Conservation (phyloP, 441 rosid genomes). For the Mallotus repandus region DNA sequence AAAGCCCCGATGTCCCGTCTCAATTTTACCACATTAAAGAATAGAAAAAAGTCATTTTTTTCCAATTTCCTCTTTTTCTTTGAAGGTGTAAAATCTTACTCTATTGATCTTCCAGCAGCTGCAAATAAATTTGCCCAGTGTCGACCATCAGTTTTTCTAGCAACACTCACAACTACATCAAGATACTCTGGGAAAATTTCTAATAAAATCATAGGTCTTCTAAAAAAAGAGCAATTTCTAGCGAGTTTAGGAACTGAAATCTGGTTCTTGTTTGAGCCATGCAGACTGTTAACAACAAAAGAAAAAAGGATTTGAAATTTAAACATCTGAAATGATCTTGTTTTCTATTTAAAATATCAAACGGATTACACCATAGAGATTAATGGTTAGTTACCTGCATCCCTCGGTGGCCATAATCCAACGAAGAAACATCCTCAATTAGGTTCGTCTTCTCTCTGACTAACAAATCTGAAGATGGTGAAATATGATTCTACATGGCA, state of each 20-base stretch:
- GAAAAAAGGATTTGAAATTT: not conserved
- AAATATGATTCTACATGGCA: constrained; percentile 41
- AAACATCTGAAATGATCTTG: not conserved
- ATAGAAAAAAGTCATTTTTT: not conserved
- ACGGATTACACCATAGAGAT: constrained; percentile 22
- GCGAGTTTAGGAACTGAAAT: constrained; percentile 40
- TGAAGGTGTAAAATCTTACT: constrained; percentile 47
- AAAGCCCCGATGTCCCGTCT: no score
- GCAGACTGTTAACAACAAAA: constrained; percentile 12
- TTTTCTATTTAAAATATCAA: not conserved
- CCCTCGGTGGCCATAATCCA: constrained; percentile 97
- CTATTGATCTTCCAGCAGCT: constrained; percentile 98
- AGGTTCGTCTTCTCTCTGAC: constrained; percentile 74
- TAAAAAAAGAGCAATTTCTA: constrained; percentile 60
- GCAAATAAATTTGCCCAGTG: constrained; percentile 96
- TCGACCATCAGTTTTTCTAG: constrained; percentile 98
- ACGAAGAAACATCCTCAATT: constrained; percentile 97
- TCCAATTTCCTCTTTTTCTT: not conserved
- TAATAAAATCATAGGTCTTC: constrained; percentile 89
- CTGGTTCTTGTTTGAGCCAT: constrained; percentile 66
- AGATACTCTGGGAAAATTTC: constrained; percentile 86
- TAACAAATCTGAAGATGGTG: constrained; percentile 48
- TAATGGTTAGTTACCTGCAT: constrained; percentile 77
- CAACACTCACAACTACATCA: constrained; percentile 98
- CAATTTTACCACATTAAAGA: not conserved